phyloP scores from a whole-genome alignment of 2,329 filamentous ascomycete species.

The Alternaria brassicicola region DNA sequence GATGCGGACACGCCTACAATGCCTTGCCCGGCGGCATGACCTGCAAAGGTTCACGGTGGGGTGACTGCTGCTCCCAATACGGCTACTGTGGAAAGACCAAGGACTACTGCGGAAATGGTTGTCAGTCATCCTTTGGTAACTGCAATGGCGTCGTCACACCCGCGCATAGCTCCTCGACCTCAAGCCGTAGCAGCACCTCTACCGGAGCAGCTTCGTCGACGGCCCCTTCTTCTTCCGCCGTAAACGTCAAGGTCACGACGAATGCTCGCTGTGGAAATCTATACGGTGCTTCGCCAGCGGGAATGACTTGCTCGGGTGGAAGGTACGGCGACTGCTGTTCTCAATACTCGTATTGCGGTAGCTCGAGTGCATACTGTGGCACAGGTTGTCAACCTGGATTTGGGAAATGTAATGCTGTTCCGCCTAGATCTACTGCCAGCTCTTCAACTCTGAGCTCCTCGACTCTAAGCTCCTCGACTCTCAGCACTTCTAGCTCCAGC shows the following conservation, averaged over 20 bases:
- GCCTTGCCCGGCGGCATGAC: background rate
- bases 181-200: background rate
- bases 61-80: constrained; percentile 6
- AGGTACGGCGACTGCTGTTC: constrained; percentile 11
- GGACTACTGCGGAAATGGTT: constrained; percentile 3
- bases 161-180: background rate
- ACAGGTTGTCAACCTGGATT: background rate
- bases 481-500: background rate
- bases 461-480: background rate
- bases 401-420: background rate
- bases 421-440: background rate
- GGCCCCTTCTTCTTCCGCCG: background rate
- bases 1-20: constrained; percentile 3
- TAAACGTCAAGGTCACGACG: background rate
- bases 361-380: constrained; percentile 4
- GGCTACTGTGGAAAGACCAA: constrained; percentile 4
- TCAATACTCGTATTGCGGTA: constrained; percentile 12
- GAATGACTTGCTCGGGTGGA: background rate
- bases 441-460: background rate
- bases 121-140: background rate
- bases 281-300: constrained; percentile 1
- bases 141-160: background rate
- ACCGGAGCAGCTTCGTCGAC: too few relatives aligned
- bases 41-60: constrained; percentile 1
- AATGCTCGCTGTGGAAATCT: constrained; percentile 9